Conservation (phyloP, 2,329 filamentous ascomycete genomes). For the Myriosclerotinia scirpicola region DNA sequence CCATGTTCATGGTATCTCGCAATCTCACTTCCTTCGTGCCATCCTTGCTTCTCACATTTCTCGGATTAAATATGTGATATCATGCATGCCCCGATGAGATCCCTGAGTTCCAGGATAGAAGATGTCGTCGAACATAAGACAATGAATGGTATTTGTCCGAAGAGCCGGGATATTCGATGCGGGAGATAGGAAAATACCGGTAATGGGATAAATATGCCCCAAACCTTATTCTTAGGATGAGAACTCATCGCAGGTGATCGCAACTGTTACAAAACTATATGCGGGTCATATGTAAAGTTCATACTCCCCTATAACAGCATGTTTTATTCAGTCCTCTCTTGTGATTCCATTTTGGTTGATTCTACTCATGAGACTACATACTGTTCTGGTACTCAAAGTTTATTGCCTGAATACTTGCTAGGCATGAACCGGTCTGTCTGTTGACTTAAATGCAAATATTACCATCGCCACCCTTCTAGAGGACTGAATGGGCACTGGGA, state of each 20-base stretch:
- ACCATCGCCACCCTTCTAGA: not conserved
- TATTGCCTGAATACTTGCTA: not conserved
- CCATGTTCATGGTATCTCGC: not conserved
- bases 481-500: conserved; percentile 24
- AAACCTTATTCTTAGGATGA: conserved; percentile 7
- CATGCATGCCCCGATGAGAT: not conserved
- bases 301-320: conserved; percentile 12
- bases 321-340: not conserved
- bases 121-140: not conserved
- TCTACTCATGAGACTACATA: not conserved
- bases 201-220: not conserved
- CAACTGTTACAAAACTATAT: conserved; percentile 14
- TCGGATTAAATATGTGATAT: not conserved
- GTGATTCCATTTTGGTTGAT: not conserved
- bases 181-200: not conserved
- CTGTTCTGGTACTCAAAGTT: conserved; percentile 6
- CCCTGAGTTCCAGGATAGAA: not conserved
- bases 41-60: conserved; percentile 15
- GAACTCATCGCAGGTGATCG: conserved; percentile 5
- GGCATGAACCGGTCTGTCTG: not conserved
- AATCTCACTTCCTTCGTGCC: not conserved
- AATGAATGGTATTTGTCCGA: not conserved
- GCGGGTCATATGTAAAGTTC: conserved; percentile 20
- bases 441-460: conserved; percentile 16
- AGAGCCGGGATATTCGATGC: conserved; percentile 6